These are phyloP conservation scores for Botryotinia globosa DNA, from an alignment of 2,329 filamentous ascomycete genomes.

Conservation along the genomic window DNA sequence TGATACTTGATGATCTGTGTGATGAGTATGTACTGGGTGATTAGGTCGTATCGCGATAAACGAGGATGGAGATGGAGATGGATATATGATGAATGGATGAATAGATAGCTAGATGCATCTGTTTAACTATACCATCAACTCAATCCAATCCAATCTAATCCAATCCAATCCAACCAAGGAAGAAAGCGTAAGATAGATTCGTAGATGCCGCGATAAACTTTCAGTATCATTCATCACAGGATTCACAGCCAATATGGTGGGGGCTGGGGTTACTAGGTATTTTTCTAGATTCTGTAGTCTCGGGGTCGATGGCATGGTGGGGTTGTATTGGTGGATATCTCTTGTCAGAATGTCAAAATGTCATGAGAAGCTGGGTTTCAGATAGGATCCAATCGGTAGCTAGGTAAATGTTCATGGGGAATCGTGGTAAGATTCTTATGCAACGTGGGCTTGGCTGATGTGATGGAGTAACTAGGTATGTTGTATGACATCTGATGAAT, in stretches of 20 bases:
- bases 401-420: background rate
- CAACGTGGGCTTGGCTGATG: constrained; percentile 11
- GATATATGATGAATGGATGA: background rate
- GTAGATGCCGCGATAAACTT: background rate
- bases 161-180: background rate
- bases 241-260: background rate
- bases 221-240: background rate
- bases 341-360: background rate
- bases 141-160: background rate
- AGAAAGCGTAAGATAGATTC: no score
- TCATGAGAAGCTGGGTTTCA: background rate
- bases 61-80: background rate
- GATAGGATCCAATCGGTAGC: background rate
- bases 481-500: background rate
- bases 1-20: background rate
- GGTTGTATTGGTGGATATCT: background rate
- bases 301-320: background rate
- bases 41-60: background rate
- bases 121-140: background rate
- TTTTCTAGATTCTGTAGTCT: background rate
- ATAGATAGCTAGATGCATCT: background rate
- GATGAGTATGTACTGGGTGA: background rate
- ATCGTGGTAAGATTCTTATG: background rate
- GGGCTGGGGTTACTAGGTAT: background rate
- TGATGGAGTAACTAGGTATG: background rate